Evolutionary conservation across 768 basidiomycete genomes (phyloP).

Genomic region (Psilocybe tampanensis): DNA sequence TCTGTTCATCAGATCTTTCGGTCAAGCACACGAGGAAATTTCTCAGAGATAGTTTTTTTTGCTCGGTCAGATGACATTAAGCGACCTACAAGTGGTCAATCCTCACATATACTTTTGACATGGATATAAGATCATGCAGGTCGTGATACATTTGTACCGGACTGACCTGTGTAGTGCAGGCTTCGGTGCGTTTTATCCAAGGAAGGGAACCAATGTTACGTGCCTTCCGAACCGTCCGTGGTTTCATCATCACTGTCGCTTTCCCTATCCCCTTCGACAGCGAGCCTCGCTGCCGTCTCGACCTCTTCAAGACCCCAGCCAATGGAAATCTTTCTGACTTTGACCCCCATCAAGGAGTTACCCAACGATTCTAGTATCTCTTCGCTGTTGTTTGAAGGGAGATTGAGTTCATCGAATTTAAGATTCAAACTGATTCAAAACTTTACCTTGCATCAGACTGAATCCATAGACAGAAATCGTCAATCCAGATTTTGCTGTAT

Average conservation of each 20-base stretch:
- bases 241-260: slow-evolving; percentile 76
- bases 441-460: slow-evolving; percentile 69
- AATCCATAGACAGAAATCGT: slow-evolving; percentile 84
- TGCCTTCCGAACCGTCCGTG: slow-evolving; percentile 5
- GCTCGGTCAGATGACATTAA: neutral
- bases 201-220: neutral
- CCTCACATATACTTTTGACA: neutral
- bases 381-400: slow-evolving; percentile 47
- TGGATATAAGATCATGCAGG: neutral
- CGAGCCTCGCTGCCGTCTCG: slow-evolving; percentile 54
- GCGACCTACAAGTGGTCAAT: neutral
- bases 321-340: slow-evolving; percentile 54
- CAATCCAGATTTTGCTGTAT: slow-evolving; percentile 87
- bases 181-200: too few species aligned
- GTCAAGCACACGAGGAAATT: too few species aligned
- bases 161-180: too few species aligned
- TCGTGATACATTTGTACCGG: too few species aligned
- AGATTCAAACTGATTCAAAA: too few species aligned
- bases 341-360: slow-evolving; percentile 36
- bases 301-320: slow-evolving; percentile 75
- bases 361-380: slow-evolving; percentile 51
- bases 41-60: too few species aligned
- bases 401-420: neutral
- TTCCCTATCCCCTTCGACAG: slow-evolving; percentile 37
- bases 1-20: too few species aligned